Base-by-base conservation (phyloP, 495 filamentous ascomycete genomes). In the Pseudomonodictys pantanalensis region DNA sequence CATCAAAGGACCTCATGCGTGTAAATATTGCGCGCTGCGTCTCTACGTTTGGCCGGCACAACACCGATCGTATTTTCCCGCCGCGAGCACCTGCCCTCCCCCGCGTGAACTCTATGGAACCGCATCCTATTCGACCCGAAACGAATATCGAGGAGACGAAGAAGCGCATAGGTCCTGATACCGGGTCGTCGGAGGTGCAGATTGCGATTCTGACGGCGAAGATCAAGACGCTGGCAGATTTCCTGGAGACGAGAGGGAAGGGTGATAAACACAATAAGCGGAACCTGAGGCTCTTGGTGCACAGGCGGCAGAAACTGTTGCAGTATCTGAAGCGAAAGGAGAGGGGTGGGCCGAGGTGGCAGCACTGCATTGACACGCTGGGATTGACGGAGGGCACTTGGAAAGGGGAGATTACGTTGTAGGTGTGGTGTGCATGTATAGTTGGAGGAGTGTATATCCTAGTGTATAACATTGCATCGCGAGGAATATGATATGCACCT, bases 171-270 rank as follows among this genome's bases (percentile, higher is more conserved):
- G 93, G 93, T 0, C 87, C 84, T 0, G 93, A 99, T 72, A 97
- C 91, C 9, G 93, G 93, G 2, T 92, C 87, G 52, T 86, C 87
- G 18, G 93, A 99, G 74, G 93, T 99, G 43, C 93, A 99, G 78
- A 90, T 92, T 62, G 92, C 91, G n/a, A 93, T 99, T 63, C 74
- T 99, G 70, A 99, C 93, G 8, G 81, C 89, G 45, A 97, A 97
- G 78, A 99, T 99, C 67, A 75, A 89, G 51, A 86, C 88, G 41
- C 72, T 97, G 47, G 83, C 86, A 29, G 76, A 84, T 29, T 73
- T 72, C 47, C 77, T 85, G 66, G 78, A 81, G 68, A 76, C 69
- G 29, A 71, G 74, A 43, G 77, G 78, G 29, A 72, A 63, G 79
- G 84, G 78, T 56, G 93, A 99, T 70, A 97, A 93, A 77, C 82